A percentile compares a stretch with the other conserved stretches of the same genome.
These are phyloP conservation scores for Colletotrichum truncatum DNA, from an alignment of 2,329 filamentous ascomycete species.

Conservation along the genomic window DNA sequence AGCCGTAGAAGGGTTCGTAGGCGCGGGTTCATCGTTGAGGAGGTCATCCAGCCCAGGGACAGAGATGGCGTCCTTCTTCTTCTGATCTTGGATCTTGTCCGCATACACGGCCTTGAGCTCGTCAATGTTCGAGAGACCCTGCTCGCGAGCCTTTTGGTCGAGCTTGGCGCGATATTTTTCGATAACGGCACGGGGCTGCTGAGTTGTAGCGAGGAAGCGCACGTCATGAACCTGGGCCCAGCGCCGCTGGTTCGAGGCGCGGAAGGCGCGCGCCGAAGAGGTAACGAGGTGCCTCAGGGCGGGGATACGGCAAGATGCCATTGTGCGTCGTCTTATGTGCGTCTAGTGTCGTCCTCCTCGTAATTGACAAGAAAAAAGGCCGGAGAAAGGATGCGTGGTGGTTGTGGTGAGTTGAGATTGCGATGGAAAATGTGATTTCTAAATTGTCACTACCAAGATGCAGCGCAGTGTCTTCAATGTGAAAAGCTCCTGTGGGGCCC, in stretches of 20 bases:
- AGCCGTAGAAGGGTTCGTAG: constrained; percentile 42
- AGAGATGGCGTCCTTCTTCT: constrained; percentile 70
- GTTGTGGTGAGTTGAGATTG: background rate
- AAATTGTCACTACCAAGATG: constrained; percentile 18
- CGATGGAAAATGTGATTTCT: background rate
- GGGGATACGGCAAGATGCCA: constrained; percentile 59
- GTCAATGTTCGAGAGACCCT: constrained; percentile 75
- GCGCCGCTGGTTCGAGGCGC: constrained; percentile 70
- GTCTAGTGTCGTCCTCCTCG: background rate
- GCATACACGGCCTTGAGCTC: constrained; percentile 84
- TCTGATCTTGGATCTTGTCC: constrained; percentile 80
- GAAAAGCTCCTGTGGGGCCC: constrained; percentile 21
- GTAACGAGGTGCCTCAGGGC: constrained; percentile 56
- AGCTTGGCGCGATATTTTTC: constrained; percentile 93
- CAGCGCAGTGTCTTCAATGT: constrained; percentile 21
- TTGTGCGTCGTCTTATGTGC: constrained; percentile 36
- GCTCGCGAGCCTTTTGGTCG: constrained; percentile 78
- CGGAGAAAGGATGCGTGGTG: background rate
- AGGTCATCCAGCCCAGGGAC: constrained; percentile 43
- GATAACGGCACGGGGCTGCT: constrained; percentile 71
- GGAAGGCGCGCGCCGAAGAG: constrained; percentile 42
- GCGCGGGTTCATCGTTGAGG: constrained; percentile 38
- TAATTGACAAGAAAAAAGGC: background rate
- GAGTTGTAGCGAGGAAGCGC: constrained; percentile 86
- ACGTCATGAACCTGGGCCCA: constrained; percentile 95